These are phyloP conservation scores for Nidula microcarpa DNA, from an alignment of 768 basidiomycete species.

Conservation along the genomic window DNA sequence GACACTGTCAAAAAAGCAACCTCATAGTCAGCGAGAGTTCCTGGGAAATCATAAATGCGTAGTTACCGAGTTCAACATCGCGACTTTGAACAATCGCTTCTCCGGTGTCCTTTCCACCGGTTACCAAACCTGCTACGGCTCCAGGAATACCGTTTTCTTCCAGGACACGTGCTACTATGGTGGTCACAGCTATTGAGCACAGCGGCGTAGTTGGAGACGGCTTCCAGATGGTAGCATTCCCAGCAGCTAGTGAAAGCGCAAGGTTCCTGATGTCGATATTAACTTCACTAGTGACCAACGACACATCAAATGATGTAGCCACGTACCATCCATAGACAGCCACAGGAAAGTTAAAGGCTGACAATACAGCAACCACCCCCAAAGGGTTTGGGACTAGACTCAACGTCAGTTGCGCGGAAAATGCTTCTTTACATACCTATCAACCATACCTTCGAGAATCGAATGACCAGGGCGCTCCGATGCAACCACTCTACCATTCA, in stretches of 20 bases:
- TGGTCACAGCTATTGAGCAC: constrained; percentile 88
- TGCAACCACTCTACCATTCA: constrained; percentile 85
- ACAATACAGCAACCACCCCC: constrained; percentile 65
- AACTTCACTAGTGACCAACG: background rate
- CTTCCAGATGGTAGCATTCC: constrained; percentile 95
- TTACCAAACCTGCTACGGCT: constrained; percentile 78
- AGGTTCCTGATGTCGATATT: constrained; percentile 64
- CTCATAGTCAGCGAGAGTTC: constrained; percentile 1
- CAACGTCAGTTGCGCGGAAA: constrained; percentile 9
- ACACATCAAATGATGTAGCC: constrained; percentile 1
- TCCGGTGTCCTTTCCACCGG: constrained; percentile 80
- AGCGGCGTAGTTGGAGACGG: constrained; percentile 87
- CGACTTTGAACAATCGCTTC: constrained; percentile 71
- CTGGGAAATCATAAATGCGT: background rate
- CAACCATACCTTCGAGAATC: constrained; percentile 74
- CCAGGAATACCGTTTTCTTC: constrained; percentile 82
- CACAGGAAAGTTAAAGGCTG: constrained; percentile 96
- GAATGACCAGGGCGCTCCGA: constrained; percentile 90
- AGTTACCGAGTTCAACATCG: constrained; percentile 75
- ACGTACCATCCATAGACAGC: constrained; percentile 87
- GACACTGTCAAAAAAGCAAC: constrained; percentile 52
- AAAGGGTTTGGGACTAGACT: constrained; percentile 87
- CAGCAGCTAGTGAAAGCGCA: constrained; percentile 81
- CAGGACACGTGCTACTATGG: constrained; percentile 77
- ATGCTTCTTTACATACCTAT: constrained; percentile 6